A percentile compares a stretch with the other conserved stretches of the same genome.
phyloP scores from a whole-genome alignment of 495 filamentous ascomycete species.

The Neurospora sp. region DNA sequence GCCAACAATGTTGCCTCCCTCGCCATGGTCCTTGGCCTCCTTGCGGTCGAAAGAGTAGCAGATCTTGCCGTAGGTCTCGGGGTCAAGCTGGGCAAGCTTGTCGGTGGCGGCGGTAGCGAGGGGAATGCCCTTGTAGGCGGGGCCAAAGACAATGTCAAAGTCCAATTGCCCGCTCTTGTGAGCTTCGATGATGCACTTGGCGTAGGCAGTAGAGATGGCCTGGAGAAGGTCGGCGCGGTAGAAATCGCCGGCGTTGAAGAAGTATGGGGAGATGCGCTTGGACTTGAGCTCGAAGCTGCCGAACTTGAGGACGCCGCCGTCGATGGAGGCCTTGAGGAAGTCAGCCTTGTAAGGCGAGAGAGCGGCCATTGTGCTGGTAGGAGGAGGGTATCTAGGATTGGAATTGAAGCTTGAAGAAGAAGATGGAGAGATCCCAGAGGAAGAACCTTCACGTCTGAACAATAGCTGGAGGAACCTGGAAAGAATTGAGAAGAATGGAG shows the following conservation, averaged over 20 bases:
- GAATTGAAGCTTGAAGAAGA: background rate
- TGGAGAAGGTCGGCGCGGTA: slow-evolving; percentile 63
- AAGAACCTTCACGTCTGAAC: background rate
- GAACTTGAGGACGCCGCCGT: slow-evolving; percentile 72
- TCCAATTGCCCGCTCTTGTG: slow-evolving; percentile 30
- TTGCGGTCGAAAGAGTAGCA: slow-evolving; percentile 91
- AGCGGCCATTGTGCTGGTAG: slow-evolving; percentile 10
- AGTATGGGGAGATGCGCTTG: slow-evolving; percentile 89
- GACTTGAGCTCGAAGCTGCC: slow-evolving; percentile 88
- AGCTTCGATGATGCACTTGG: slow-evolving; percentile 50
- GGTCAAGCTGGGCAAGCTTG: slow-evolving; percentile 56
- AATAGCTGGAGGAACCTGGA: background rate
- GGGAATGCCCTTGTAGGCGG: slow-evolving; percentile 93
- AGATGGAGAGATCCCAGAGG: background rate
- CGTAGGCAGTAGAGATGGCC: slow-evolving; percentile 70
- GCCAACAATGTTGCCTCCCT: slow-evolving; percentile 86
- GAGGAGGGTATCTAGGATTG: background rate
- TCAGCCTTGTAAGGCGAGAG: slow-evolving; percentile 46
- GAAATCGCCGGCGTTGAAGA: slow-evolving; percentile 91
- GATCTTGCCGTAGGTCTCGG: slow-evolving; percentile 40
- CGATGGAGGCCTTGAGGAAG: slow-evolving; percentile 64
- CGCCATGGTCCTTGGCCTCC: slow-evolving; percentile 88
- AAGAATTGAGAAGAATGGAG: background rate
- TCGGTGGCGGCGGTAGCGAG: slow-evolving; percentile 64
- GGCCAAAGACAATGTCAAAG: slow-evolving; percentile 70